Evolutionary conservation across 148 eudicot species (phyloP), one percentile per base, ranked within the genome.

Genomic region (Rhododendron molle): DNA sequence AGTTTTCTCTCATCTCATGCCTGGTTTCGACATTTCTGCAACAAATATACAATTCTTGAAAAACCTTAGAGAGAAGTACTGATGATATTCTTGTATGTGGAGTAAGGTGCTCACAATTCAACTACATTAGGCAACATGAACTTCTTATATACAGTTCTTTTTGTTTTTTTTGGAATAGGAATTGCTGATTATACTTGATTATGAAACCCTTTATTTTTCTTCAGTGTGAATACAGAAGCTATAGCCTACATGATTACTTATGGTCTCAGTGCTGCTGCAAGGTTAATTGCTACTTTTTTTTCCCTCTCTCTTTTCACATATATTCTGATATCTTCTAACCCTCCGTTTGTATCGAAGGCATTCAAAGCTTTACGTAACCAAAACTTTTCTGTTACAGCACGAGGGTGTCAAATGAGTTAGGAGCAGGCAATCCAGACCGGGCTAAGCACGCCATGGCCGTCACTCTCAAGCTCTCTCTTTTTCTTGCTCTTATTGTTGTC

Each of bases 371-470:
- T n/a, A 4, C 83, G 60, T 36, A 18, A 54, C 21, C 6, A 30
- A 9, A n/a, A 49, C 8, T 47, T 30, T 26, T 3, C n/a, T 56
- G 62, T 40, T 20, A 67, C 91, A 96, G 99, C 89, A 95, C 99
- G 21, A 91, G 98, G 89, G 97, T 96, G 65, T 94, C 99, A 13
- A 96, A 96, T 81, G 99, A 95, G 89, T 92, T 96, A 36, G 99
- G 99, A 86, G 93, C 96, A 2, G 93, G 95, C 8, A 88, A 91
- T 56, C 81, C 91, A 23, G 88, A 86, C 28, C 79, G 86, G 82
- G 98, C 98, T 14, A 96, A 91, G 86, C 91, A 89, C 21, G 97
- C 97, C 43, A 93, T 93, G 96, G 56, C 18, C 6, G 95, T 95
- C 54, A 85, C 98, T 84, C 82, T 96, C 60, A 94, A 91, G 92